Evolutionary conservation across 352 stramenopile genomes (phyloP).

Genomic region (Globisporangium yorkense): DNA sequence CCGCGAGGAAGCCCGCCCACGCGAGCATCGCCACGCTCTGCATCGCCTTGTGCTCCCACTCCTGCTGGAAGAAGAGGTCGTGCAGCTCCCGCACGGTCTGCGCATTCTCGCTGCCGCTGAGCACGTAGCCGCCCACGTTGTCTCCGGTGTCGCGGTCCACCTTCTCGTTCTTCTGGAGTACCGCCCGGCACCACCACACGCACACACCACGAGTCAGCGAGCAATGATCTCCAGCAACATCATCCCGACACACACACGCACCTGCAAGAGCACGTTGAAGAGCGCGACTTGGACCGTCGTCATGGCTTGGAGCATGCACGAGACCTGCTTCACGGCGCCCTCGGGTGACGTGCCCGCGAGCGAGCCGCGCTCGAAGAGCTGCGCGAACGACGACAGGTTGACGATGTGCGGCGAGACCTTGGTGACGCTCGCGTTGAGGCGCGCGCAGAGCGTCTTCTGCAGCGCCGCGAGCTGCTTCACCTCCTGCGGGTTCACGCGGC

Average conservation of each 20-base stretch:
- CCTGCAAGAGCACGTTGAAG: slow-evolving; percentile 48
- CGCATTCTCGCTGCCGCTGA: slow-evolving; percentile 39
- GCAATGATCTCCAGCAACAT: background rate
- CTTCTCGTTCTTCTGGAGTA: slow-evolving; percentile 40
- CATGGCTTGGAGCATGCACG: slow-evolving; percentile 72
- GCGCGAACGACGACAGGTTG: slow-evolving; percentile 66
- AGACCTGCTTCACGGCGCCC: slow-evolving; percentile 63
- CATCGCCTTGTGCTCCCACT: slow-evolving; percentile 63
- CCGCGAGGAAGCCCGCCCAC: slow-evolving; percentile 58
- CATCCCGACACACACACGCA: background rate
- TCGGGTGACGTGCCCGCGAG: slow-evolving; percentile 56
- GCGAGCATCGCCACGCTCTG: slow-evolving; percentile 75
- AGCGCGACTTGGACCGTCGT: slow-evolving; percentile 65
- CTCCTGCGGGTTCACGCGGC: slow-evolving; percentile 42
- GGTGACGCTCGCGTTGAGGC: slow-evolving; percentile 47
- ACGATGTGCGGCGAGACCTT: slow-evolving; percentile 82
- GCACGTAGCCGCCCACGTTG: slow-evolving; percentile 28
- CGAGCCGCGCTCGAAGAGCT: slow-evolving; percentile 67
- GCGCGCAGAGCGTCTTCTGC: slow-evolving; percentile 49
- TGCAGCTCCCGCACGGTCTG: slow-evolving; percentile 57
- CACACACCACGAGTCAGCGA: background rate
- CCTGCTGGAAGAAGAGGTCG: slow-evolving; percentile 45
- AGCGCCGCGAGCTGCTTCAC: slow-evolving; percentile 43
- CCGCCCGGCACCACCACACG: background rate
- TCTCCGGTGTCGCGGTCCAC: slow-evolving; percentile 61